These are phyloP conservation scores for Macrophomina tecta DNA, from an alignment of 2,329 filamentous ascomycete genomes.

Conservation along the genomic window DNA sequence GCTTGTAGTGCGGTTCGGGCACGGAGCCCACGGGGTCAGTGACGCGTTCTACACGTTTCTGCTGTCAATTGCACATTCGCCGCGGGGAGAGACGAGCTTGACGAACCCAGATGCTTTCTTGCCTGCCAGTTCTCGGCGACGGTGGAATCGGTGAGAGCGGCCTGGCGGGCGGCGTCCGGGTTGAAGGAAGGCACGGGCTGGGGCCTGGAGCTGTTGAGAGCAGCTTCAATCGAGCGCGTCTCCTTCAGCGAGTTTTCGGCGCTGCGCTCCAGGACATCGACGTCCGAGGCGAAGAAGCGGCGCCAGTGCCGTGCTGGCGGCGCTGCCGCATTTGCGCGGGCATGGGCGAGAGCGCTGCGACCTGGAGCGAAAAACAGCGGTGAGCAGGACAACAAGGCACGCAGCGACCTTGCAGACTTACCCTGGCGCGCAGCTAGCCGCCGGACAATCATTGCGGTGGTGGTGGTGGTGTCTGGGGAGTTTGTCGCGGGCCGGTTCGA, in stretches of 20 bases:
- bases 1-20: conserved; percentile 64
- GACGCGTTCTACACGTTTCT: conserved; percentile 38
- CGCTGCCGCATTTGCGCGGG: conserved; percentile 25
- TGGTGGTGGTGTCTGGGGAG: neutral
- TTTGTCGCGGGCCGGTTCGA: conserved; percentile 4
- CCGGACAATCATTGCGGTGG: conserved; percentile 50
- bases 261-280: conserved; percentile 42
- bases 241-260: conserved; percentile 40
- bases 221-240: conserved; percentile 42
- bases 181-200: conserved; percentile 34
- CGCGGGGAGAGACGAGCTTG: neutral
- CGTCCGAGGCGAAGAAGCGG: conserved; percentile 41
- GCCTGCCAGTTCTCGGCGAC: conserved; percentile 51
- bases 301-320: conserved; percentile 33
- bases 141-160: conserved; percentile 30
- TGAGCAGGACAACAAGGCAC: conserved; percentile 17
- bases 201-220: conserved; percentile 37
- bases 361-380: conserved; percentile 28
- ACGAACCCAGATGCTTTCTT: conserved; percentile 49
- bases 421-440: conserved; percentile 49
- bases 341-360: conserved; percentile 44
- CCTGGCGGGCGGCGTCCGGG: conserved; percentile 32
- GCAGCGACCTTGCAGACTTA: conserved; percentile 30
- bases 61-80: conserved; percentile 13
- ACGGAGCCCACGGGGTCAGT: conserved; percentile 46